Evolutionary conservation across 1,284 basidiomycete genomes (phyloP).

Genomic region (Hypsizygus ulmarius): DNA sequence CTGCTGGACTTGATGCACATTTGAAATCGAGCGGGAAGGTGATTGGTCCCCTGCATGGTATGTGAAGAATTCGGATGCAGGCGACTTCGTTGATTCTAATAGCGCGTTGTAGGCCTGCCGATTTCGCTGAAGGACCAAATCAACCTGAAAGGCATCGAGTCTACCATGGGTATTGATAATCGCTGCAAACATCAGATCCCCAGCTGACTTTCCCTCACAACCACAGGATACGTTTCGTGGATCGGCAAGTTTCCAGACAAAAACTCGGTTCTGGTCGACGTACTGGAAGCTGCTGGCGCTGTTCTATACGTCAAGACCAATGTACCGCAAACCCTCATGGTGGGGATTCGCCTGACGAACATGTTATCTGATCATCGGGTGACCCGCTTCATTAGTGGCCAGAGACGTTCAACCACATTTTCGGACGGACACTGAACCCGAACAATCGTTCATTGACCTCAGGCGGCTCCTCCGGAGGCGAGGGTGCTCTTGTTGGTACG

Average conservation of each 20-base stretch:
- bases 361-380: too few species aligned
- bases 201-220: conserved; percentile 44
- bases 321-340: conserved; percentile 67
- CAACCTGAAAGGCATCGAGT: conserved; percentile 54
- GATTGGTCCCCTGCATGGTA: conserved; percentile 54
- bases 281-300: conserved; percentile 57
- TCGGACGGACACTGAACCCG: conserved; percentile 69
- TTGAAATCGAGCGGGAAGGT: conserved; percentile 45
- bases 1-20: conserved; percentile 56
- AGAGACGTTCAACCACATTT: conserved; percentile 62
- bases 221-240: conserved; percentile 67
- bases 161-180: conserved; percentile 45
- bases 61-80: neutral
- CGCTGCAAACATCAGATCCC: neutral
- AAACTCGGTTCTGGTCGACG: conserved; percentile 53
- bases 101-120: conserved; percentile 42
- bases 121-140: conserved; percentile 67
- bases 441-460: conserved; percentile 49
- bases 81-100: neutral
- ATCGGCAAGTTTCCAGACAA: conserved; percentile 48
- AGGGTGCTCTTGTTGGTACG: conserved; percentile 52
- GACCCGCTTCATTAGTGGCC: conserved; percentile 43
- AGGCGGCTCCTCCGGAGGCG: conserved; percentile 63
- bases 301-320: conserved; percentile 68
- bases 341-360: conserved; percentile 19